These are phyloP conservation scores for Fusarium neocosmosporiellum DNA, from an alignment of 2,329 filamentous ascomycete genomes.

Conservation along the genomic window DNA sequence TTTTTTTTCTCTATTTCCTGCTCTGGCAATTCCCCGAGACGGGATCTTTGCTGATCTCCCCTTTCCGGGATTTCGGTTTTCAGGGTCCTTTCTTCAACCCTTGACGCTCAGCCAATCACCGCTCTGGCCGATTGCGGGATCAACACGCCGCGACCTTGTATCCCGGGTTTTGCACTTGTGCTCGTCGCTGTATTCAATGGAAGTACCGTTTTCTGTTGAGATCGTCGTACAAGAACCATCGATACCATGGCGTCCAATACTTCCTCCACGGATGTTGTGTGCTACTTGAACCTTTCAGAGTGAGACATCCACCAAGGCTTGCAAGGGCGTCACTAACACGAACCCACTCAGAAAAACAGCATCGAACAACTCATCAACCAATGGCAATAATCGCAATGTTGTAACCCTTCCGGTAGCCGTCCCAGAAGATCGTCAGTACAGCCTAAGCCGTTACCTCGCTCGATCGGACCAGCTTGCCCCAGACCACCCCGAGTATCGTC, in stretches of 20 bases:
- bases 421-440: constrained; percentile 13
- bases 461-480: neutral
- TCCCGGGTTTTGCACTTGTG: neutral
- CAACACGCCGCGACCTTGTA: neutral
- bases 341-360: neutral
- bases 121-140: neutral
- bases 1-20: neutral
- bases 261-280: neutral
- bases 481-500: constrained; percentile 20
- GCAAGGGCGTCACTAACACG: neutral
- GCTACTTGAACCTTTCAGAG: constrained; percentile 1
- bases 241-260: constrained; percentile 3
- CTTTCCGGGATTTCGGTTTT: neutral
- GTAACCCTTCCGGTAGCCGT: neutral
- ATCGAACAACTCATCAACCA: neutral
- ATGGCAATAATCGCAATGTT: neutral
- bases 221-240: neutral
- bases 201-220: neutral
- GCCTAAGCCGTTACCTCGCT: constrained; percentile 17
- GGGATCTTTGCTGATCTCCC: neutral
- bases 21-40: neutral
- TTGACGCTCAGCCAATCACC: neutral
- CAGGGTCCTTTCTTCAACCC: neutral
- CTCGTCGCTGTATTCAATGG: neutral
- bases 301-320: neutral